phyloP scores from a whole-genome alignment of 192 early-diverging fungal genomes.

The Cladochytrium replicatum region DNA sequence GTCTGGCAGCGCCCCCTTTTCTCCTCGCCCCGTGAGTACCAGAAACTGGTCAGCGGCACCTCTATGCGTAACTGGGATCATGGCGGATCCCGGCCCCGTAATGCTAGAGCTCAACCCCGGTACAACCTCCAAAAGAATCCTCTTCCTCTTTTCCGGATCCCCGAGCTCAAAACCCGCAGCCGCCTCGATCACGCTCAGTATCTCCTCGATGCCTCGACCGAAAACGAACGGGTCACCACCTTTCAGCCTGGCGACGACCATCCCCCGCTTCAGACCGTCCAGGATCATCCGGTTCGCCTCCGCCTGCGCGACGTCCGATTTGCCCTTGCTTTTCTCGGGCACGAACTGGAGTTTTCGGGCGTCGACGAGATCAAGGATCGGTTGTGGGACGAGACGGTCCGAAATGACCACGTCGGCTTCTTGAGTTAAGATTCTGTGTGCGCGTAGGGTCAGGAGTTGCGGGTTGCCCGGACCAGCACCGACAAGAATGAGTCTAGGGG shows the following conservation, averaged over 20 bases:
- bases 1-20: slow-evolving; percentile 64
- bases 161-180: slow-evolving; percentile 46
- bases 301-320: slow-evolving; percentile 59
- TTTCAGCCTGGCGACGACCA: slow-evolving; percentile 71
- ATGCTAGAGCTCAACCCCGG: slow-evolving; percentile 73
- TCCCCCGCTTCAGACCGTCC: slow-evolving; percentile 50
- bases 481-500: slow-evolving; percentile 53
- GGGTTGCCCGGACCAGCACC: slow-evolving; percentile 81
- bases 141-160: no score
- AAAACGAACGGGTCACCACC: slow-evolving; percentile 85
- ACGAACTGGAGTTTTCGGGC: slow-evolving; percentile 7
- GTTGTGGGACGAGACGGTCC: slow-evolving; percentile 66
- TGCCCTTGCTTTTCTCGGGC: slow-evolving; percentile 17
- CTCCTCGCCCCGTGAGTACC: slow-evolving; percentile 68
- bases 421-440: slow-evolving; percentile 27
- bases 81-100: slow-evolving; percentile 60
- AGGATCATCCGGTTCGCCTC: slow-evolving; percentile 65
- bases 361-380: slow-evolving; percentile 44
- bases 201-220: slow-evolving; percentile 79
- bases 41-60: slow-evolving; percentile 80
- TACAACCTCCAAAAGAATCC: no score
- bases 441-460: slow-evolving; percentile 54
- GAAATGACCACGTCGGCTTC: slow-evolving; percentile 70
- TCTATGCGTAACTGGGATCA: slow-evolving; percentile 79
- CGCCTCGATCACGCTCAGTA: slow-evolving; percentile 55